Evolutionary conservation across 1,284 basidiomycete genomes (phyloP).

Genomic region (Sanghuangporus weigelae): DNA sequence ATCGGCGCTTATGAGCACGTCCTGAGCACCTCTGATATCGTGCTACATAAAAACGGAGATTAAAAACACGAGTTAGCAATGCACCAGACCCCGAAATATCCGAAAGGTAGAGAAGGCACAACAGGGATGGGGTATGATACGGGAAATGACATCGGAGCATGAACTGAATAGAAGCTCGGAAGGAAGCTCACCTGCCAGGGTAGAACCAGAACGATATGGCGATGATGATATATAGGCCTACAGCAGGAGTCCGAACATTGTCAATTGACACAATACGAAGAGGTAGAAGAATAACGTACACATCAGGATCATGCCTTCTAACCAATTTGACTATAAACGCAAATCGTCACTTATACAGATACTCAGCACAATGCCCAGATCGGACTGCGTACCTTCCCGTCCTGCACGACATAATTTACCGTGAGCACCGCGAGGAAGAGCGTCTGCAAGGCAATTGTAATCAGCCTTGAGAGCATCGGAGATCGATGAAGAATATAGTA

Average conservation of each 20-base stretch:
- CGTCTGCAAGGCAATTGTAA: background rate
- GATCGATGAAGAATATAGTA: background rate
- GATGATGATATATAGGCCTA: slow-evolving; percentile 58
- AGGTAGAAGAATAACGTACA: slow-evolving; percentile 30
- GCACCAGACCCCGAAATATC: no score
- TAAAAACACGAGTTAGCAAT: background rate
- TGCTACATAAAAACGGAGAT: slow-evolving; percentile 7
- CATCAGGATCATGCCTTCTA: slow-evolving; percentile 51
- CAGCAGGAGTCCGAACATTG: background rate
- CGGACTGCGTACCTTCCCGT: slow-evolving; percentile 39
- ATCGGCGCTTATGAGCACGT: no score
- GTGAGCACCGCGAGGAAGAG: slow-evolving; percentile 41
- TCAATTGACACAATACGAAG: background rate
- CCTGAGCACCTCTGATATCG: no score
- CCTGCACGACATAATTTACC: slow-evolving; percentile 59
- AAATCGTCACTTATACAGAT: background rate
- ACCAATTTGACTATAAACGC: slow-evolving; percentile 50
- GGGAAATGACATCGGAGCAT: background rate
- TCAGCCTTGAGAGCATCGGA: slow-evolving; percentile 16
- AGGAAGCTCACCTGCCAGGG: slow-evolving; percentile 35
- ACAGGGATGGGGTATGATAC: background rate
- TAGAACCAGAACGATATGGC: slow-evolving; percentile 64
- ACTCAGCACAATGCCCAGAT: background rate
- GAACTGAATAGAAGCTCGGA: background rate
- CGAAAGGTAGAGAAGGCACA: background rate